Evolutionary conservation across 1,284 basidiomycete species (phyloP).

Genomic region (Trichosporon coremiiforme): DNA sequence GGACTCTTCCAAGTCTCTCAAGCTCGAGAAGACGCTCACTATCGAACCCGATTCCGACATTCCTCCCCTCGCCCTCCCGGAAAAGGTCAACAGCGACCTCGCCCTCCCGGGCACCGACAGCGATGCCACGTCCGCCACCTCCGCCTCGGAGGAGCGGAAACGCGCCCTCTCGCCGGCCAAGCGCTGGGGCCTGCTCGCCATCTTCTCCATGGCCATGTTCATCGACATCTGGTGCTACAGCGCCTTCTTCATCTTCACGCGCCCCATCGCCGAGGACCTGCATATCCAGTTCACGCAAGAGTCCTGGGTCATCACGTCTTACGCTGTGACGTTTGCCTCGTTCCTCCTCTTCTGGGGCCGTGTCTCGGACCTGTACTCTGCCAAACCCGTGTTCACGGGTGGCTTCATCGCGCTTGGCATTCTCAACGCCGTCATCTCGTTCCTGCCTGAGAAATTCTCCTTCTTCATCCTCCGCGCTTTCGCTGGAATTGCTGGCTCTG

Average conservation of each 20-base stretch:
- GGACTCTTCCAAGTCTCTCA: background rate
- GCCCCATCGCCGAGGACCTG: constrained; percentile 27
- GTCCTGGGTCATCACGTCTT: constrained; percentile 39
- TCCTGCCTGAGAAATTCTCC: constrained; percentile 41
- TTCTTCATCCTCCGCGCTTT: constrained; percentile 46
- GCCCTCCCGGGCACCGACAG: background rate
- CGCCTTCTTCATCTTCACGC: constrained; percentile 33
- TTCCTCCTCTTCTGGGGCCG: constrained; percentile 49
- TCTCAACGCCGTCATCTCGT: constrained; percentile 43
- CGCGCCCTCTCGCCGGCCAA: background rate
- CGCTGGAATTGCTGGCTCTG: constrained; percentile 41
- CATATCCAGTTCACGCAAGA: constrained; percentile 29
- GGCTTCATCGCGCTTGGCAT: constrained; percentile 41
- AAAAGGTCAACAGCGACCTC: background rate
- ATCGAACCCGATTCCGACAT: too few species aligned
- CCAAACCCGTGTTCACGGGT: constrained; percentile 42
- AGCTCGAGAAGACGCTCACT: background rate
- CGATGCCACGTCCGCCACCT: background rate
- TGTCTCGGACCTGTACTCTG: constrained; percentile 46
- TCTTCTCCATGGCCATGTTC: constrained; percentile 39
- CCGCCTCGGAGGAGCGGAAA: background rate
- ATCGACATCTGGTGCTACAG: constrained; percentile 41
- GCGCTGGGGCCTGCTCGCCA: constrained; percentile 37
- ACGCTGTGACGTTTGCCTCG: constrained; percentile 49
- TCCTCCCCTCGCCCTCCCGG: too few species aligned